Evolutionary conservation across 441 rosid genomes (phyloP).

Genomic region (Biscutella laevigata): DNA sequence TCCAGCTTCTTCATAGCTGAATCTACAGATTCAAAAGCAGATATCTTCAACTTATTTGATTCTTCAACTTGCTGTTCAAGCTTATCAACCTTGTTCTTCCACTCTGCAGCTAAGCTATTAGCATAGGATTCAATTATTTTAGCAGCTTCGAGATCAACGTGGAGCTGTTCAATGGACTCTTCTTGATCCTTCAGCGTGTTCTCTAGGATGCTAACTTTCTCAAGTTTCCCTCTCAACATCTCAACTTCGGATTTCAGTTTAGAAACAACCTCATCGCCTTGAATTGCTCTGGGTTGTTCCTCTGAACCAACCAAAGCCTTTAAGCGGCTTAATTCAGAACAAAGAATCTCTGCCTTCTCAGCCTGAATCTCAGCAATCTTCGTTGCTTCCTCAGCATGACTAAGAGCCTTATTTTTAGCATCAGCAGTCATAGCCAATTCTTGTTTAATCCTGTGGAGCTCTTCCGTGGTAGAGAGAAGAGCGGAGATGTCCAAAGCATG

Average conservation of each 20-base stretch:
- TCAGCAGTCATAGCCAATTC: conserved; percentile 73
- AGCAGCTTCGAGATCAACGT: conserved; percentile 73
- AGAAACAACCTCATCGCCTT: conserved; percentile 38
- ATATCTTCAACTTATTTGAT: conserved; percentile 55
- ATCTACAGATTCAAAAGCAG: conserved; percentile 65
- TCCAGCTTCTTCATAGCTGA: conserved; percentile 66
- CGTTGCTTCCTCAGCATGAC: conserved; percentile 82
- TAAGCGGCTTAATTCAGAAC: conserved; percentile 49
- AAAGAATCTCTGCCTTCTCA: conserved; percentile 63
- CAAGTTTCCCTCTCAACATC: conserved; percentile 47
- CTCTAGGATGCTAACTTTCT: conserved; percentile 38
- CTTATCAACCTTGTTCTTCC: conserved; percentile 47
- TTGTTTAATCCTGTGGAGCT: conserved; percentile 62
- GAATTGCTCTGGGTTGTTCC: conserved; percentile 34
- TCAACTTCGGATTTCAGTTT: conserved; percentile 53
- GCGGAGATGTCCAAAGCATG: conserved; percentile 74
- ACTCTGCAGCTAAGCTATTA: conserved; percentile 51
- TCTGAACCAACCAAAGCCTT: conserved; percentile 55
- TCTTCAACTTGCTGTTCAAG: conserved; percentile 46
- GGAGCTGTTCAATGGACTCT: conserved; percentile 58
- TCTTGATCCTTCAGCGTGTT: conserved; percentile 49
- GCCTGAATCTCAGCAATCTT: conserved; percentile 82
- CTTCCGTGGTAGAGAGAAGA: conserved; percentile 64
- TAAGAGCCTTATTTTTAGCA: conserved; percentile 75
- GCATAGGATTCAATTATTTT: conserved; percentile 80